Base-by-base conservation (phyloP, 306 rosid species). In the Begonia fuchsioides region DNA sequence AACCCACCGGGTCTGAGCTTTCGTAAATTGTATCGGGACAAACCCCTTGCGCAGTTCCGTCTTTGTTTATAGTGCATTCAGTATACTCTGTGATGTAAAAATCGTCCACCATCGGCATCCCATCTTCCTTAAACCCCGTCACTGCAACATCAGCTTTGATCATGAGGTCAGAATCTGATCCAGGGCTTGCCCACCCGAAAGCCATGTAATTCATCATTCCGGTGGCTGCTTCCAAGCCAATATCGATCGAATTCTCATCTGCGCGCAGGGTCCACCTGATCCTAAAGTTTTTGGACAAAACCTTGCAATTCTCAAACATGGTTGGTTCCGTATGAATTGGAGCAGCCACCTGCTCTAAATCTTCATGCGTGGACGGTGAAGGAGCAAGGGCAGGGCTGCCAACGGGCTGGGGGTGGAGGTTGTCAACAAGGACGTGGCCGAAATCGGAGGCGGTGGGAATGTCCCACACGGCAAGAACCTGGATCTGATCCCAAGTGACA, bases 181-280 rank as follows among this genome's bases (percentile, higher is more conserved):
- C 69, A 26, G 83, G 76, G 52, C 54, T 62, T 18, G 94, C 86
- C 96, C 94, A 87, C 17, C 96, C 94, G 62, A 87, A 83, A 6
- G 94, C 93, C 93, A 87, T 74, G 73, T 83, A 87, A 54, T 80
- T 66, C 68, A 60, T 68, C 3, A 71, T 61, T 38, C 70, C 93
- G 13, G 75, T 83, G 10, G 86, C 81, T 15, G 79, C 93, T 66
- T 87, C 96, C 50, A 87, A 73, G 12, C 88, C 94, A 41, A 87
- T 57, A 45, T 80, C 93, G 32, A 87, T 66, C 9, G 51, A 50
- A 67, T 72, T 77, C 59, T 68, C 71, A 17, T 64, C 62, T 18
- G 58, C 17, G 15, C 68, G 58, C 82, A 87, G 56, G 12, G 73
- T 83, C 96, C 94, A 87, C 54, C 96, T 58, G 50, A 87, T 59